Evolutionary conservation across 208 protist genomes (phyloP).

Genomic region (Trypanosoma platydactyli): DNA sequence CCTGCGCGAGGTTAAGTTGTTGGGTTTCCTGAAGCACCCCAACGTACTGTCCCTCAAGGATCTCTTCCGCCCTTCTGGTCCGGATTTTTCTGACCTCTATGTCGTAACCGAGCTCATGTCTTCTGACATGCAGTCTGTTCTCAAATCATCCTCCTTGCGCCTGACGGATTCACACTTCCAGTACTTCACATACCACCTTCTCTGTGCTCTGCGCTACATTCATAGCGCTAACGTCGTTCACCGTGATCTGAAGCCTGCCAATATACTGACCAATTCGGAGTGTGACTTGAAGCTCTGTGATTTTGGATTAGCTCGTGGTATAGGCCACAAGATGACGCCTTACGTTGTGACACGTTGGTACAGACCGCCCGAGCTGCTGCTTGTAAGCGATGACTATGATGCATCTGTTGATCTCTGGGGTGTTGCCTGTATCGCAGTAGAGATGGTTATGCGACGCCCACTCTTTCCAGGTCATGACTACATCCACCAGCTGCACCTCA

Average conservation of each 20-base stretch:
- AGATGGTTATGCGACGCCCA: conserved; percentile 90
- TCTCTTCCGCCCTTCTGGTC: conserved; percentile 46
- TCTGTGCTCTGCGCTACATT: conserved; percentile 93
- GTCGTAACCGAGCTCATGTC: conserved; percentile 93
- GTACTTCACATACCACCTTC: conserved; percentile 97
- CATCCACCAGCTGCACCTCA: conserved; percentile 86
- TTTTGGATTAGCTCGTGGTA: conserved; percentile 86
- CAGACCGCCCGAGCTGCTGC: conserved; percentile 97
- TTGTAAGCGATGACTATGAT: conserved; percentile 89
- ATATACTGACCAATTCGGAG: conserved; percentile 92
- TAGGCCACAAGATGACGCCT: conserved; percentile 91
- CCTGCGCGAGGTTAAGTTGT: conserved; percentile 79
- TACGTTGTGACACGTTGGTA: conserved; percentile 99
- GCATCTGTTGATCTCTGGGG: conserved; percentile 96
- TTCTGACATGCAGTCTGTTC: conserved; percentile 88
- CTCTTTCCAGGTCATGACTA: conserved; percentile 88
- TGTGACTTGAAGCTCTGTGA: conserved; percentile 94
- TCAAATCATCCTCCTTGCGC: conserved; percentile 41
- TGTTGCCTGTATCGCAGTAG: conserved; percentile 94
- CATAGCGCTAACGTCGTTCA: conserved; percentile 96
- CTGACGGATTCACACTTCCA: conserved; percentile 81
- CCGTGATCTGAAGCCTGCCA: conserved; percentile 95
- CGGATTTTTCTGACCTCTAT: conserved; percentile 77
- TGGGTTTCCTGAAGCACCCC: conserved; percentile 68
- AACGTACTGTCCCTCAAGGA: conserved; percentile 86